Base-by-base conservation (phyloP, 148 eudicot species). In the Oxyria digyna region DNA sequence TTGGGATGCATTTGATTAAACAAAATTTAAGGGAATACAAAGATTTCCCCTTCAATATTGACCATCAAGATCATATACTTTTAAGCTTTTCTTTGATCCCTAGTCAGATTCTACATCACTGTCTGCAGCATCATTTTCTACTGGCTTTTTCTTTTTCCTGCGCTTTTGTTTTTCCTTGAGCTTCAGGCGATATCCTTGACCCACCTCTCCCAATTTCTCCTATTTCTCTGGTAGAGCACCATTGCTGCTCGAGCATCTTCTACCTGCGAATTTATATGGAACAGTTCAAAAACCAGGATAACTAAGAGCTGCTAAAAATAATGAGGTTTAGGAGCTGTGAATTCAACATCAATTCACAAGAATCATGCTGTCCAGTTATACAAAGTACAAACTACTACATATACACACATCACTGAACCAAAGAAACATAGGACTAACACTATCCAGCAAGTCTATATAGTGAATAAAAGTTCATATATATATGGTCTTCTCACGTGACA, bases 231-330 rank as follows among this genome's bases (percentile, higher is more conserved):
- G 75, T 93, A 93, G 45, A 93, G 89, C 72, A 86, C 29, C 98
- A 93, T 93, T 14, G 96, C 98, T 38, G 98, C 95, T 10, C 98
- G 91, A 45, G 96, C 95, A 78, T 93, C 98, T 81, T 93, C 96
- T 42, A 93, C 50, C 98, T 93, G 87, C 67, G 71, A 67, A 12
- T 42, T 68, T 42, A 26, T 38, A 66, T 9, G 26, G 37, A 45
- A 66, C 1, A n/a, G 0, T 52, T 52, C 62, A 23, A 52, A 52
- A 52, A 24, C 62, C 62, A 14, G 24, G 4, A 21, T 24, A 5
- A 52, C 13, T 23, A 24, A 52, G 23, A 46, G 9, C 9, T 38
- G 41, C 8, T 38, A 38, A 10, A 10, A 45, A 14, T 14, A 1
- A 45, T 45, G n/a, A 8, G 27, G 23, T 10, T 9, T 65, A 59